Conservation (phyloP, 164 flowering plant genomes). For the Paratinospora sagittata region DNA sequence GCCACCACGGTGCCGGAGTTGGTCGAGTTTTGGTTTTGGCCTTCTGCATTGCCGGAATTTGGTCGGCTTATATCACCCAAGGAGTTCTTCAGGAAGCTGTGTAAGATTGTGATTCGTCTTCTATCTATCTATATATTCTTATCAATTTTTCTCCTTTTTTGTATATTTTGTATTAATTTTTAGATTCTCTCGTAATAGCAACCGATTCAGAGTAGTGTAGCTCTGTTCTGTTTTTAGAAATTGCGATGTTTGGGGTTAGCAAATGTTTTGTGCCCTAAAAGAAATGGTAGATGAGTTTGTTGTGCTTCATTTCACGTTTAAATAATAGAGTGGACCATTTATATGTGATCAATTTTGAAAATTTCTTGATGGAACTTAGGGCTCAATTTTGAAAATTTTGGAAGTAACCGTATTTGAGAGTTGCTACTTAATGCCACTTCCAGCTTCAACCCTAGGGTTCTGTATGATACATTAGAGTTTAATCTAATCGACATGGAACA, state of each 20-base stretch:
- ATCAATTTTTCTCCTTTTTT: background rate
- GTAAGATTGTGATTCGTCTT: constrained; percentile 31
- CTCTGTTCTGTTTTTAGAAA: background rate
- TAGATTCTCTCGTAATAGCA: background rate
- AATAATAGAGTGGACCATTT: too few species aligned
- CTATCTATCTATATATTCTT: background rate
- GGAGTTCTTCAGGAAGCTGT: constrained; percentile 88
- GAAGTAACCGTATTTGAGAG: too few species aligned
- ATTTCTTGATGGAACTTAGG: too few species aligned
- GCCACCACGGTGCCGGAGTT: constrained; percentile 60
- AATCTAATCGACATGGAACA: too few species aligned
- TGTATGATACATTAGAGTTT: too few species aligned
- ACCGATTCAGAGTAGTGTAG: background rate
- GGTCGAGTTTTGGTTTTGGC: constrained; percentile 53
- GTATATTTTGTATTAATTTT: too few species aligned
- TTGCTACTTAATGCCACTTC: too few species aligned
- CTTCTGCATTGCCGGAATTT: constrained; percentile 88
- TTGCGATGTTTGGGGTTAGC: background rate
- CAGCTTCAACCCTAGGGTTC: too few species aligned
- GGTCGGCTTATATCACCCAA: constrained; percentile 93
- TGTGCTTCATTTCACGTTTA: background rate
- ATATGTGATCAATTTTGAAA: too few species aligned
- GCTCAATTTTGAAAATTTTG: too few species aligned
- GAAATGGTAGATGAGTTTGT: background rate
- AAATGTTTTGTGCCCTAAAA: too few species aligned